Conservation (phyloP, 2,329 filamentous ascomycete genomes). For the Lachnellula willkommii region DNA sequence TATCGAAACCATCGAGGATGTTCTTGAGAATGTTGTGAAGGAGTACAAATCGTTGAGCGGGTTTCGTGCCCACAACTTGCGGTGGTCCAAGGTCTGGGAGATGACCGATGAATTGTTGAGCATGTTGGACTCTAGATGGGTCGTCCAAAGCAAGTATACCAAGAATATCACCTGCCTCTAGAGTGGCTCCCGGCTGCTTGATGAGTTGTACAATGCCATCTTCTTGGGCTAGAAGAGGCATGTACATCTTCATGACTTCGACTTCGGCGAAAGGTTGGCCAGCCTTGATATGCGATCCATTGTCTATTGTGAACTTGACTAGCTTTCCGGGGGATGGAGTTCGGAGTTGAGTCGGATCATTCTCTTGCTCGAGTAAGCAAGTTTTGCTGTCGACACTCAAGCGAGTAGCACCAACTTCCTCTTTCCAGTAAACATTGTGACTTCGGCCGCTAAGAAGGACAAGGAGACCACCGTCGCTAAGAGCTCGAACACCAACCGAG, state of each 20-base stretch:
- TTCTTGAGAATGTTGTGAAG: conserved; percentile 74
- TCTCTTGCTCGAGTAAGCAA: conserved; percentile 95
- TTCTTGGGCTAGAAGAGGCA: conserved; percentile 92
- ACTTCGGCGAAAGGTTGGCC: conserved; percentile 94
- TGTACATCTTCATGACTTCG: conserved; percentile 99
- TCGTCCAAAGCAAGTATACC: conserved; percentile 94
- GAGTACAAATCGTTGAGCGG: conserved; percentile 77
- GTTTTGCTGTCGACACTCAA: conserved; percentile 98
- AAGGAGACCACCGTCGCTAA: conserved; percentile 89
- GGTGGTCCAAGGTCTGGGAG: conserved; percentile 82
- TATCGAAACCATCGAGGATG: conserved; percentile 91
- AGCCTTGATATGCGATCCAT: conserved; percentile 85
- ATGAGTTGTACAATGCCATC: conserved; percentile 96
- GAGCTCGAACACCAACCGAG: conserved; percentile 82
- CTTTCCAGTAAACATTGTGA: conserved; percentile 99
- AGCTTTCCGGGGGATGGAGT: conserved; percentile 95
- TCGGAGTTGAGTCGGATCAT: conserved; percentile 93
- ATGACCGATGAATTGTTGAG: conserved; percentile 86
- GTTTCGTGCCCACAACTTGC: conserved; percentile 83
- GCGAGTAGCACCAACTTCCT: conserved; percentile 92
- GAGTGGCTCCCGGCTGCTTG: conserved; percentile 97
- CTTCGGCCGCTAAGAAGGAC: conserved; percentile 86
- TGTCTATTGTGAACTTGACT: conserved; percentile 95
- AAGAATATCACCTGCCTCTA: conserved; percentile 97
- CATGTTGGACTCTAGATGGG: conserved; percentile 92